Evolutionary conservation across 768 basidiomycete species (phyloP).

Genomic region (Mycena pura): DNA sequence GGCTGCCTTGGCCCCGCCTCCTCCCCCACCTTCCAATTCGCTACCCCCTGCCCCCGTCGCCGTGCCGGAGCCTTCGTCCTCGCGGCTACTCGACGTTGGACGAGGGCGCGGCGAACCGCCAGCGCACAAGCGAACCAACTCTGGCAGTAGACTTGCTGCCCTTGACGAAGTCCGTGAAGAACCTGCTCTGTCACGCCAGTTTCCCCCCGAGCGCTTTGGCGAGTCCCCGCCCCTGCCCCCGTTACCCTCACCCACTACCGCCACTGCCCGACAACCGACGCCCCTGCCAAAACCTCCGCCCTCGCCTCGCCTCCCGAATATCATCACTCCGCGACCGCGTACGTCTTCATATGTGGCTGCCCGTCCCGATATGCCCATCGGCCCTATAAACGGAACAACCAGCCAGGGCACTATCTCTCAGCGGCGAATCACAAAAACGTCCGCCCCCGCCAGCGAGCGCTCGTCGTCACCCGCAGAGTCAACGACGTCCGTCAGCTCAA

Average conservation of each 20-base stretch:
- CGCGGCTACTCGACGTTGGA: slow-evolving; percentile 39
- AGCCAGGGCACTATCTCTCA: slow-evolving; percentile 71
- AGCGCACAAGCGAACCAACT: slow-evolving; percentile 62
- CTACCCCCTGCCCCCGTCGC: slow-evolving; percentile 63
- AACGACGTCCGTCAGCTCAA: slow-evolving; percentile 49
- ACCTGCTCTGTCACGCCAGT: slow-evolving; percentile 33
- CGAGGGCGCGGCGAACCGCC: slow-evolving; percentile 35
- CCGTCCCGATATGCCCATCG: slow-evolving; percentile 44
- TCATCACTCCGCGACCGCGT: slow-evolving; percentile 57
- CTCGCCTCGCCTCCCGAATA: slow-evolving; percentile 56
- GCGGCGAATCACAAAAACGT: slow-evolving; percentile 69
- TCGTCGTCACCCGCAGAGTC: slow-evolving; percentile 62
- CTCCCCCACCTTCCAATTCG: slow-evolving; percentile 67
- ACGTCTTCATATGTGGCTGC: slow-evolving; percentile 57
- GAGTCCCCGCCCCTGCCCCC: slow-evolving; percentile 75
- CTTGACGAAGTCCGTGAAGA: slow-evolving; percentile 60
- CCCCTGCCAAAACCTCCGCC: slow-evolving; percentile 47
- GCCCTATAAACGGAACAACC: slow-evolving; percentile 65
- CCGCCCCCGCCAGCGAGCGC: slow-evolving; percentile 63
- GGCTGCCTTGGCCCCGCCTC: slow-evolving; percentile 62
- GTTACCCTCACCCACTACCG: slow-evolving; percentile 56
- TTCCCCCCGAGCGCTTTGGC: slow-evolving; percentile 49
- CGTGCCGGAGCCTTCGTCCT: slow-evolving; percentile 23
- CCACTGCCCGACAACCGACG: slow-evolving; percentile 46
- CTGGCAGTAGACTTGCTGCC: slow-evolving; percentile 61